These are phyloP conservation scores for Talaromyces trachyspermus DNA, from an alignment of 495 filamentous ascomycete species.

Conservation along the genomic window DNA sequence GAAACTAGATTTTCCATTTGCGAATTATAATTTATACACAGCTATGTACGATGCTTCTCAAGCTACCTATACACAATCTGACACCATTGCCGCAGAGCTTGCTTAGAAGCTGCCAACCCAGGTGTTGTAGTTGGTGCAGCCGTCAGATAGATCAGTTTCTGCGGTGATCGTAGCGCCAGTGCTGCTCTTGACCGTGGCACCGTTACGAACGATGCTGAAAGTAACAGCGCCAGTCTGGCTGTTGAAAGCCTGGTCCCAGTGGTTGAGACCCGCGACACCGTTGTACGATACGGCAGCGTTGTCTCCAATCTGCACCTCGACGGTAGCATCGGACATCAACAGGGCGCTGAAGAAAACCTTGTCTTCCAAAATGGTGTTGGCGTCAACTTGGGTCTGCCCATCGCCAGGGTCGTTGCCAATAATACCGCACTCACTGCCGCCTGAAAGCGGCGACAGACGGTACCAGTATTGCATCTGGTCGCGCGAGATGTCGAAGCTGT, in stretches of 20 bases:
- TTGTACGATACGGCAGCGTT: conserved; percentile 25
- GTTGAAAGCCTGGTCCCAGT: conserved; percentile 42
- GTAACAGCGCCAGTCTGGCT: conserved; percentile 43
- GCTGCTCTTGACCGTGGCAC: conserved; percentile 15
- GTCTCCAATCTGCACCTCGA: conserved; percentile 46
- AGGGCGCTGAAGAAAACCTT: conserved; percentile 33
- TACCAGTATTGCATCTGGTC: conserved; percentile 56
- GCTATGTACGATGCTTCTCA: too few relatives aligned
- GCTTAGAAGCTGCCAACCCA: conserved; percentile 8
- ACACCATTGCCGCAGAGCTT: too few relatives aligned
- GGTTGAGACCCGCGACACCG: conserved; percentile 42
- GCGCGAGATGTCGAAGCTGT: background rate
- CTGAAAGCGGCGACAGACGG: conserved; percentile 33
- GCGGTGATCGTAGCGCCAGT: conserved; percentile 40
- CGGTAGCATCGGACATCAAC: conserved; percentile 21
- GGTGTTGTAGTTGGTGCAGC: conserved; percentile 7
- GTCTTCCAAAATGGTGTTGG: conserved; percentile 23
- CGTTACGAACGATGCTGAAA: conserved; percentile 41
- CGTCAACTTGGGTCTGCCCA: conserved; percentile 18
- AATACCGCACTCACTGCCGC: conserved; percentile 25
- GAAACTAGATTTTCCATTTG: too few relatives aligned
- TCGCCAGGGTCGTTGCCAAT: conserved; percentile 28
- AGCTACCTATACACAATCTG: too few relatives aligned
- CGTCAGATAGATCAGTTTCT: conserved; percentile 1
- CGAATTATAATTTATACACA: too few relatives aligned